These are phyloP conservation scores for Anthracocystis walkeri DNA, from an alignment of 1,284 basidiomycete species.

Conservation along the genomic window DNA sequence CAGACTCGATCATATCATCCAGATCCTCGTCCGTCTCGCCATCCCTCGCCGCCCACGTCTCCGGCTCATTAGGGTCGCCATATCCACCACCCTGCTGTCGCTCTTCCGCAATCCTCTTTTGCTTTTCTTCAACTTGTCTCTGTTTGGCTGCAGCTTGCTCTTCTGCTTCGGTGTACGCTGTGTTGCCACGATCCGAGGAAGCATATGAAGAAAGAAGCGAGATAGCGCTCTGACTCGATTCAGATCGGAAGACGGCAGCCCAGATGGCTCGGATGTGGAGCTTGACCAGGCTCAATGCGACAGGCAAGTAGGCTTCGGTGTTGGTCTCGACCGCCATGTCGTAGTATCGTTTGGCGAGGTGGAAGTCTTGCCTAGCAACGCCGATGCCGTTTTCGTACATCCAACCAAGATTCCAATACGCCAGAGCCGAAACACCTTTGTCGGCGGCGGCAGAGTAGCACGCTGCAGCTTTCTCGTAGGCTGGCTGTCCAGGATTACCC, in stretches of 20 bases:
- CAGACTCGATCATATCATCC: constrained; percentile 61
- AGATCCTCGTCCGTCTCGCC: constrained; percentile 48
- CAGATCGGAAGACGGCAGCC: constrained; percentile 70
- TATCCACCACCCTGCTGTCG: constrained; percentile 40
- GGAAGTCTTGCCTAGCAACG: constrained; percentile 83
- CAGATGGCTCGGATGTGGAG: constrained; percentile 86
- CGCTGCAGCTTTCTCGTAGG: constrained; percentile 84
- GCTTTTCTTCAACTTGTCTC: constrained; percentile 35
- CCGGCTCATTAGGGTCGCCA: constrained; percentile 57
- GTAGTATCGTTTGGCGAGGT: constrained; percentile 95
- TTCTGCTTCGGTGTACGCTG: constrained; percentile 59
- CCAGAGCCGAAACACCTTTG: constrained; percentile 88
- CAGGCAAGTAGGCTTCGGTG: constrained; percentile 87
- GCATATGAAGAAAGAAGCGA: constrained; percentile 53
- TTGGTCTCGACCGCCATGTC: constrained; percentile 89
- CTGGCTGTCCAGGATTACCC: constrained; percentile 74
- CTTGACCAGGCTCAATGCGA: constrained; percentile 82
- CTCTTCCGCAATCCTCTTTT: constrained; percentile 17
- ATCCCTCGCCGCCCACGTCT: constrained; percentile 39
- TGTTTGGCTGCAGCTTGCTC: constrained; percentile 40
- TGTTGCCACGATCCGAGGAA: constrained; percentile 18
- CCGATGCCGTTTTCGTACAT: constrained; percentile 98
- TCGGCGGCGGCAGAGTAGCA: constrained; percentile 93
- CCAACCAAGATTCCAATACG: constrained; percentile 98
- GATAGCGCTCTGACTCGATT: constrained; percentile 56